Base-by-base conservation (phyloP, 192 early-diverging fungal species). In the Entomortierella parvispora region DNA sequence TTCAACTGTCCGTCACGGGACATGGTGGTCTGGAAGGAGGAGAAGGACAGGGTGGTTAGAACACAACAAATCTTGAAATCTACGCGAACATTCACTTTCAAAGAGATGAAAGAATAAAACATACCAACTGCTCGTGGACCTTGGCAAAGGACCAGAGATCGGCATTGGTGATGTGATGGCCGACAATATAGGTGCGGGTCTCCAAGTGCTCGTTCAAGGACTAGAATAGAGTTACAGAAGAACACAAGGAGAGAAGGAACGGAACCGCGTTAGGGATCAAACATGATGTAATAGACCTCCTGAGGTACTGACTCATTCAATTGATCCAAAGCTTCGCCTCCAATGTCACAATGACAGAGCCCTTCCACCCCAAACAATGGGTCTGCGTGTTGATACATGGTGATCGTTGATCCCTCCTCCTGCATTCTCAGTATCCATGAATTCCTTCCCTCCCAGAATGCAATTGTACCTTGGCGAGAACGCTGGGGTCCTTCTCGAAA, bases 111-210 rank as follows among this genome's bases (percentile, higher is more conserved):
- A 9, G 33, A 43, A 29, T 14, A 29, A 3, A 25, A 68, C 78
- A 44, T 82, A 82, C 82, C 11, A 81, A 79, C 50, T 84, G 89
- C 47, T 86, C 76, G 43, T 91, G 82, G 14, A 91, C 55, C 64
- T 91, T 86, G 56, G 81, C 83, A 85, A 92, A 94, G 11, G 87
- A 80, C 17, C 88, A 84, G 31, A 93, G 59, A 62, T 94, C 92
- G 1, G 88, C 90, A 44, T 91, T 67, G 6, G 89, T 86, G 42
- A 93, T 68, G 56, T 63, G 59, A 81, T 93, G 88, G 56, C 79
- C 84, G 22, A 88, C 87, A 62, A 93, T 78, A 71, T 87, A 93
- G 32, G 92, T 93, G 45, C 79, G 68, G 32, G 63, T 79, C n/a
- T 80, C 86, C 33, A 93, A 79, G 48, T 91, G 88, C 32, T 85